Percentiles rank a stretch among this genome's conserved stretches.
phyloP scores from a whole-genome alignment of 306 rosid genomes.

The Crataegus laevigata region DNA sequence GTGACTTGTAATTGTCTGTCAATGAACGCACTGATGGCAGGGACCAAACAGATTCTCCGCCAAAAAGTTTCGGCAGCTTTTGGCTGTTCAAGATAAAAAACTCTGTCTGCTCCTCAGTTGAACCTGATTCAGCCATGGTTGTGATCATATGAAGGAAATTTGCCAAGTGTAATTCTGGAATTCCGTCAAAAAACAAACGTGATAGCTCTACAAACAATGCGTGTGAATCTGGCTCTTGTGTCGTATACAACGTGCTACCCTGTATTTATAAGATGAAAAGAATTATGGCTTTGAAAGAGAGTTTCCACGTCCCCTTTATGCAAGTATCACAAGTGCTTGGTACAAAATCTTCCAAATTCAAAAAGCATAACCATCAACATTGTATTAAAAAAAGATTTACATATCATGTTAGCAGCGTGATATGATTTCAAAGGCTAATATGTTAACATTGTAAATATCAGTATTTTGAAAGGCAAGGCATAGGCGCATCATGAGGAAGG shows the following conservation, averaged over 20 bases:
- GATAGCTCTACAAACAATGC: slow-evolving; percentile 84
- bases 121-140: slow-evolving; percentile 65
- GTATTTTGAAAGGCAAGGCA: not conserved
- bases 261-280: slow-evolving; percentile 12
- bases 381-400: not conserved
- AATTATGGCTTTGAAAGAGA: not conserved
- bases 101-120: slow-evolving; percentile 59
- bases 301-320: not conserved
- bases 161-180: slow-evolving; percentile 58
- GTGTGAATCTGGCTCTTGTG: slow-evolving; percentile 56
- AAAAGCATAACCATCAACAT: not conserved
- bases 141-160: slow-evolving; percentile 86
- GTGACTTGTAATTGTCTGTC: slow-evolving; percentile 24
- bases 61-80: slow-evolving; percentile 53
- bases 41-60: slow-evolving; percentile 72
- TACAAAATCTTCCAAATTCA: not conserved
- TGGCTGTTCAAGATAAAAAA: slow-evolving; percentile 62
- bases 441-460: not conserved
- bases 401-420: not conserved
- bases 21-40: slow-evolving; percentile 31
- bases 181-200: slow-evolving; percentile 51
- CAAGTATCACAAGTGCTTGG: not conserved
- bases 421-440: not conserved
- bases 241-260: slow-evolving; percentile 55
- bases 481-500: not conserved